Base-by-base conservation (phyloP, 1,139 yeast species). In the Yamadazyma oceani region DNA sequence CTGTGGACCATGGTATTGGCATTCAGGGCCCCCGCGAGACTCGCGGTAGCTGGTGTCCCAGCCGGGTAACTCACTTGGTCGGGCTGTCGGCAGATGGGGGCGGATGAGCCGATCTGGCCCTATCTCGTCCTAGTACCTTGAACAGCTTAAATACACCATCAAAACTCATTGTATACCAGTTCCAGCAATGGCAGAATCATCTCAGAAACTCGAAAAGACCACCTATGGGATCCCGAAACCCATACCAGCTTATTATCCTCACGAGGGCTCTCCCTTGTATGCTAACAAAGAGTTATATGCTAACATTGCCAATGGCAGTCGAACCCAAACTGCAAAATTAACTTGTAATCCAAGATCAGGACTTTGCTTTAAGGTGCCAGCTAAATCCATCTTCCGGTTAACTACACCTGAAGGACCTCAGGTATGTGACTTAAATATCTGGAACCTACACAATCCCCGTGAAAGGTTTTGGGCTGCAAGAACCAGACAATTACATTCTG, bases 381-480 rank as follows among this genome's bases (percentile, higher is more conserved):
- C 80, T 16, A 78, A 76, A 12, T 65, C 74, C 22, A 70, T 80
- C 19, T 78, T 82, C 45, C 62, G 86, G 26, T 64, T 81, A 37
- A 75, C 78, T 5, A 77, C 85, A 0, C 82, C 85, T 2, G 80
- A 80, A 46, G 86, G 86, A 2, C 83, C 86, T 1, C 86, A 80
- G 54, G 86, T 81, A 4, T 80, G 85, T 49, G 86, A 81, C 50
- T 69, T 80, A 56, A 80, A 81, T 57, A 72, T 79, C 35, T 80
- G 85, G 86, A 76, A 73, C 50, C 62, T 62, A 30, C 68, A 75
- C 47, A 78, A 80, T 51, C 84, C 82, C 13, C 62, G 84, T 42
- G 86, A 81, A 51, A 60, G 82, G 43, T 69, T 80, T 53, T 81
- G 86, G 86, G 86, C 86, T 9, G 74, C 85, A 7, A 65, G 86